Conservation (phyloP, 2,329 filamentous ascomycete genomes). For the Amphichorda felina region DNA sequence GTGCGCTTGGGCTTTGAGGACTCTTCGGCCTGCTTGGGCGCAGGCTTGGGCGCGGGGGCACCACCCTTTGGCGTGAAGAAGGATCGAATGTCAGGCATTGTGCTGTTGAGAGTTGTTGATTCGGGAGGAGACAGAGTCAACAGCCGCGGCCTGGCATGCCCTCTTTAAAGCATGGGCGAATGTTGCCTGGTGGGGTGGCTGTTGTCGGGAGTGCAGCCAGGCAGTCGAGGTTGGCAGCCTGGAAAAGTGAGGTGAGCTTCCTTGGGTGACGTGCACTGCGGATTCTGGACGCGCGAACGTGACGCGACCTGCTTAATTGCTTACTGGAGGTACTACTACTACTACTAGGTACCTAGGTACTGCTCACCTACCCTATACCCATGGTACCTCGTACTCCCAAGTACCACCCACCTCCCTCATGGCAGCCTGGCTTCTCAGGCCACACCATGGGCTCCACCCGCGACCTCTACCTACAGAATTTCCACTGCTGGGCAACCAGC, state of each 20-base stretch:
- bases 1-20: conserved; percentile 25
- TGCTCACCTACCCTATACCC: too few relatives aligned
- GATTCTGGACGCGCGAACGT: conserved; percentile 24
- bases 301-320: conserved; percentile 23
- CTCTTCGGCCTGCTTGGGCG: conserved; percentile 32
- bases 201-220: background rate
- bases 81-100: conserved; percentile 82
- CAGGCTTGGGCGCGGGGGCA: conserved; percentile 33
- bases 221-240: conserved; percentile 5
- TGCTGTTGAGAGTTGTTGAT: background rate
- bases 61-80: conserved; percentile 77
- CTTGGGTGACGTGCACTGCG: conserved; percentile 20
- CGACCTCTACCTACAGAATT: conserved; percentile 16
- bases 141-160: conserved; percentile 5
- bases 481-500: conserved; percentile 11
- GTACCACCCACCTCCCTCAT: too few relatives aligned
- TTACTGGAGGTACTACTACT: too few relatives aligned
- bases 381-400: too few relatives aligned
- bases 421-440: conserved; percentile 1
- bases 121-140: background rate
- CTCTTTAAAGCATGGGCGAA: background rate
- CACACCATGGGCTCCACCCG: conserved; percentile 1
- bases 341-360: too few relatives aligned
- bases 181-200: background rate
- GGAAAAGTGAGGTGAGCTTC: background rate